Percentiles rank a stretch among this genome's conserved stretches.
phyloP scores from a whole-genome alignment of 768 basidiomycete species.

The Hirschioporus abietinus region DNA sequence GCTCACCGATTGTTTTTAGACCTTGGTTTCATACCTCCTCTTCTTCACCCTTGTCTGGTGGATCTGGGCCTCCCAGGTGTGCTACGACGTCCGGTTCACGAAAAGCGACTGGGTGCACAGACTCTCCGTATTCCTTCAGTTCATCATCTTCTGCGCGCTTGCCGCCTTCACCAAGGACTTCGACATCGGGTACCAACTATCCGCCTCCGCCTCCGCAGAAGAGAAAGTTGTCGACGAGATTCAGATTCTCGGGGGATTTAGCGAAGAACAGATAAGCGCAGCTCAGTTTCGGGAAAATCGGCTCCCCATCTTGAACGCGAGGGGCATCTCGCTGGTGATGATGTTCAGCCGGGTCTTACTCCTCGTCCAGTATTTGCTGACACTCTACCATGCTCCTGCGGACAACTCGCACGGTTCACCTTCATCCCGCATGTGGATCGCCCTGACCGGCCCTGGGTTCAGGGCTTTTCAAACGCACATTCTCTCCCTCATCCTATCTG shows the following conservation, averaged over 20 bases:
- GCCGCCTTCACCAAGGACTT: constrained; percentile 6
- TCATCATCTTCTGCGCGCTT: constrained; percentile 5
- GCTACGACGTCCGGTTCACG: constrained; percentile 6
- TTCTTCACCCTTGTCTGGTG: constrained; percentile 6
- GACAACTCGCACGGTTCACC: background rate
- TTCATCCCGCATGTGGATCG: background rate
- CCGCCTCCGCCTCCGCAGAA: background rate
- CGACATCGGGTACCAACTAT: constrained; percentile 2
- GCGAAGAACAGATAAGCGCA: background rate
- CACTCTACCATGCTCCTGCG: background rate
- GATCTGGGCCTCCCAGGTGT: constrained; percentile 9
- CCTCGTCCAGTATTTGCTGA: background rate
- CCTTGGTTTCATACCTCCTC: background rate
- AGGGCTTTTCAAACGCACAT: background rate
- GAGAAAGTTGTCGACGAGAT: background rate
- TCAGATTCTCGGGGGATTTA: background rate
- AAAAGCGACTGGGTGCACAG: constrained; percentile 8
- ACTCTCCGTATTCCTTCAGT: constrained; percentile 5
- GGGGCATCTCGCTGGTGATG: constrained; percentile 3
- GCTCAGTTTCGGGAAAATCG: background rate
- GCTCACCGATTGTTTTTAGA: background rate
- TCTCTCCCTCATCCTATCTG: background rate
- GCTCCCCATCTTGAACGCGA: background rate
- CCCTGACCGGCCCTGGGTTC: background rate
- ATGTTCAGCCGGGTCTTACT: background rate